Conservation (phyloP, 768 basidiomycete species). For the Mycena olivaceomarginata region DNA sequence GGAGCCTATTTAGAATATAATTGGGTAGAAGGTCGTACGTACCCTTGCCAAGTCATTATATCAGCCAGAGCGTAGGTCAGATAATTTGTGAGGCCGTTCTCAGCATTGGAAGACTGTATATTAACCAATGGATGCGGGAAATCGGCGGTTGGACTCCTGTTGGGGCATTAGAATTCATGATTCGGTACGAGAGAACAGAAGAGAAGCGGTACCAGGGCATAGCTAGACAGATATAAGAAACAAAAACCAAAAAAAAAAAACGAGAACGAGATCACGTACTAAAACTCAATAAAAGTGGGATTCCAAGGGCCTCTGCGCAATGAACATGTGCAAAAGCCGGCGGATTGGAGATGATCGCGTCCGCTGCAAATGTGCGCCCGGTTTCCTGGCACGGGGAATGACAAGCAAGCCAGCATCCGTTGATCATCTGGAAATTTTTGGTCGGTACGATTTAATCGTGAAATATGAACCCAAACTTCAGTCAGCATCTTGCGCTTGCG, state of each 20-base stretch:
- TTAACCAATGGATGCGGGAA: conserved; percentile 82
- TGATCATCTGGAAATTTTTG: conserved; percentile 66
- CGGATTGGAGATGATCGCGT: conserved; percentile 82
- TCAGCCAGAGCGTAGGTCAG: conserved; percentile 77
- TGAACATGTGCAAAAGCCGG: conserved; percentile 81
- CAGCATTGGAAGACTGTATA: conserved; percentile 73
- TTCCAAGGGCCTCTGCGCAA: conserved; percentile 78
- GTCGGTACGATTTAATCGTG: conserved; percentile 6
- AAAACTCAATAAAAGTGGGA: conserved; percentile 74
- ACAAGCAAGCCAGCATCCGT: conserved; percentile 76
- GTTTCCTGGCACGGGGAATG: conserved; percentile 66
- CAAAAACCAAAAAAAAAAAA: not conserved
- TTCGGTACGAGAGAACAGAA: not conserved
- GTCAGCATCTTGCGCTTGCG: conserved; percentile 76
- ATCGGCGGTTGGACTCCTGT: conserved; percentile 68
- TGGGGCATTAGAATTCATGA: conserved; percentile 15
- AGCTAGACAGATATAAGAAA: conserved; percentile 57
- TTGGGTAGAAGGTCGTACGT: conserved; percentile 49
- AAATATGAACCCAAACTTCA: conserved; percentile 55
- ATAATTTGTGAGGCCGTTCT: conserved; percentile 72
- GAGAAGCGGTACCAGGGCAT: conserved; percentile 74
- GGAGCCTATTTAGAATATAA: conserved; percentile 24
- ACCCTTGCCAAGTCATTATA: conserved; percentile 78
- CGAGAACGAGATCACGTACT: conserved; percentile 60
- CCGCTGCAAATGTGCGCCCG: conserved; percentile 70